These are phyloP conservation scores for Eimeria mitis DNA, from an alignment of 169 alveolate species.

Conservation along the genomic window DNA sequence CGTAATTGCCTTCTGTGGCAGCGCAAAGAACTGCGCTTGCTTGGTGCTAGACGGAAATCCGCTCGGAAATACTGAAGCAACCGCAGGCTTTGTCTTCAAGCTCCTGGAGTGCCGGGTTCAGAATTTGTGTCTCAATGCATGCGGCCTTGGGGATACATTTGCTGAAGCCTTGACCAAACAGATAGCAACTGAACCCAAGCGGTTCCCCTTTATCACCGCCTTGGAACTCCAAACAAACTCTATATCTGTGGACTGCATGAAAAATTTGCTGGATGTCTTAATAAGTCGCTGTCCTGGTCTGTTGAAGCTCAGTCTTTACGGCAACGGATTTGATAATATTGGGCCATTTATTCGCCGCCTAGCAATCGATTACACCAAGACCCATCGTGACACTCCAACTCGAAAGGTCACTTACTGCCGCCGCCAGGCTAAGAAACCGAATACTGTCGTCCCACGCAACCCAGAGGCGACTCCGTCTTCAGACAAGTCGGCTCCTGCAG, in stretches of 20 bases:
- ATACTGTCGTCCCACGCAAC: background rate
- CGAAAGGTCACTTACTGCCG: constrained; percentile 6
- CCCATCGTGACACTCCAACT: constrained; percentile 17
- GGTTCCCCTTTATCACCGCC: constrained; percentile 31
- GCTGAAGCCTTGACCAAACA: constrained; percentile 44
- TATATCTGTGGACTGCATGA: constrained; percentile 48
- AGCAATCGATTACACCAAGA: constrained; percentile 16
- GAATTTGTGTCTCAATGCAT: constrained; percentile 38
- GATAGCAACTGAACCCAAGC: constrained; percentile 1
- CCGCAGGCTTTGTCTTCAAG: constrained; percentile 35
- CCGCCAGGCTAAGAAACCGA: background rate
- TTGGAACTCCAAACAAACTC: constrained; percentile 46
- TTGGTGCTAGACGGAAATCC: constrained; percentile 54
- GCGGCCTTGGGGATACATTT: constrained; percentile 46
- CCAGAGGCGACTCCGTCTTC: background rate
- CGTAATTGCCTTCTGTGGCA: constrained; percentile 48
- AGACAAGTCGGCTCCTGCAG: background rate
- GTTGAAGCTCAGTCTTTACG: constrained; percentile 5
- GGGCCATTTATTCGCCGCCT: constrained; percentile 31
- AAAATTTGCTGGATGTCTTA: constrained; percentile 30
- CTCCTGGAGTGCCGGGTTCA: constrained; percentile 30
- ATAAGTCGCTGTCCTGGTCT: constrained; percentile 22
- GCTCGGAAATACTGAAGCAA: constrained; percentile 42
- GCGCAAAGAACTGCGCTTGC: constrained; percentile 32
- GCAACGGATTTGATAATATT: constrained; percentile 64